Evolutionary conservation across 257 asterid genomes (phyloP).

Genomic region (Solanum gracilifrons): DNA sequence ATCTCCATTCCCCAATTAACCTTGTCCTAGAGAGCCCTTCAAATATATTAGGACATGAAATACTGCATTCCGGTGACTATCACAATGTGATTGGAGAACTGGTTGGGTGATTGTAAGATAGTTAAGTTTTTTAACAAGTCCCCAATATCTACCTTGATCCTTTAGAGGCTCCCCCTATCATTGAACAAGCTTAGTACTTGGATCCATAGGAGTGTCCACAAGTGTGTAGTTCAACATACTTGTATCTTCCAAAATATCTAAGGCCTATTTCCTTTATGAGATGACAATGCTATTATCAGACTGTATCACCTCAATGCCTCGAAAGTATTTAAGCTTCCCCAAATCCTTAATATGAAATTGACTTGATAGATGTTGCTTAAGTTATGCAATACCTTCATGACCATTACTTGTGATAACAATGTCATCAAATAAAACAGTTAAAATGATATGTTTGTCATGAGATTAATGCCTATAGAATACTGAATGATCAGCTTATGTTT

Average conservation of each 20-base stretch:
- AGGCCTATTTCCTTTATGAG: not conserved
- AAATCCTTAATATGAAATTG: not conserved
- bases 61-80: not conserved
- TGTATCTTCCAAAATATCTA: not conserved
- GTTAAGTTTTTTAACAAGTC: not conserved
- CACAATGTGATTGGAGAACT: not conserved
- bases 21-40: not conserved
- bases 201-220: not conserved
- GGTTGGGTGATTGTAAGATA: not conserved
- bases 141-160: not conserved
- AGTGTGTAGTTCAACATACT: not conserved
- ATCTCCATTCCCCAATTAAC: not conserved
- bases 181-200: not conserved
- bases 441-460: not conserved
- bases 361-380: not conserved
- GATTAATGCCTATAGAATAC: not conserved
- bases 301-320: not conserved
- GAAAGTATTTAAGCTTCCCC: not conserved
- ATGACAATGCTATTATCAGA: not conserved
- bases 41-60: not conserved
- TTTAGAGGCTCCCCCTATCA: not conserved
- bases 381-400: not conserved
- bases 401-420: not conserved
- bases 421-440: not conserved
- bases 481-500: not conserved